A percentile compares a stretch with the other conserved stretches of the same genome.
Evolutionary conservation across 2,329 filamentous ascomycete genomes (phyloP).

Genomic region (Talaromyces pinophilus): DNA sequence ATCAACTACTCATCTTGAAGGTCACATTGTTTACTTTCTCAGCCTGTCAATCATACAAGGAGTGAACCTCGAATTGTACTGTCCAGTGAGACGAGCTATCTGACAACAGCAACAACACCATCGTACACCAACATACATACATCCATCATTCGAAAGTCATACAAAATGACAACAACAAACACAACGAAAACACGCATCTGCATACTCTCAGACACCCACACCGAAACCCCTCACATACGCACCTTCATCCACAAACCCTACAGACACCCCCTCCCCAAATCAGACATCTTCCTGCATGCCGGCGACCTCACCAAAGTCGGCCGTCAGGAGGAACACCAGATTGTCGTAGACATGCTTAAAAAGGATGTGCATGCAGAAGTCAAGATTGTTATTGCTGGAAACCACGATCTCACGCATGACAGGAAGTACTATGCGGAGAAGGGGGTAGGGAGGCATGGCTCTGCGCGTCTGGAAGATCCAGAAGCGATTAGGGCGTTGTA

Average conservation of each 20-base stretch:
- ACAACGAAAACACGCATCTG: constrained; percentile 42
- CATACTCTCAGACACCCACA: constrained; percentile 49
- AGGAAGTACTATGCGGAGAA: constrained; percentile 46
- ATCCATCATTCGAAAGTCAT: no score
- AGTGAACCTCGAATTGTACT: background rate
- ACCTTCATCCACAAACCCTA: constrained; percentile 32
- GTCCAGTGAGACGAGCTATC: background rate
- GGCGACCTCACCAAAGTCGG: constrained; percentile 61
- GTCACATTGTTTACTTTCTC: background rate
- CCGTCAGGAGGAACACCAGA: constrained; percentile 49
- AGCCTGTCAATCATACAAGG: background rate
- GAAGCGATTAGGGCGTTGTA: constrained; percentile 49
- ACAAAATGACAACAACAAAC: background rate
- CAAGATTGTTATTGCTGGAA: constrained; percentile 64
- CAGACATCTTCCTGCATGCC: constrained; percentile 59
- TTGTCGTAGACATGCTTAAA: constrained; percentile 51
- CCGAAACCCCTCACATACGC: constrained; percentile 29
- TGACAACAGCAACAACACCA: background rate
- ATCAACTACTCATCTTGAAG: background rate
- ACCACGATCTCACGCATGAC: constrained; percentile 63
- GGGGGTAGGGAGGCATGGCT: constrained; percentile 34
- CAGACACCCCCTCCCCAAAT: constrained; percentile 50
- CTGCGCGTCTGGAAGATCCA: constrained; percentile 26
- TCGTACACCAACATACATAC: background rate
- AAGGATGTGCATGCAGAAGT: constrained; percentile 52